Evolutionary conservation across 1,284 basidiomycete species (phyloP).

Genomic region (Xerocomus minutiporus): DNA sequence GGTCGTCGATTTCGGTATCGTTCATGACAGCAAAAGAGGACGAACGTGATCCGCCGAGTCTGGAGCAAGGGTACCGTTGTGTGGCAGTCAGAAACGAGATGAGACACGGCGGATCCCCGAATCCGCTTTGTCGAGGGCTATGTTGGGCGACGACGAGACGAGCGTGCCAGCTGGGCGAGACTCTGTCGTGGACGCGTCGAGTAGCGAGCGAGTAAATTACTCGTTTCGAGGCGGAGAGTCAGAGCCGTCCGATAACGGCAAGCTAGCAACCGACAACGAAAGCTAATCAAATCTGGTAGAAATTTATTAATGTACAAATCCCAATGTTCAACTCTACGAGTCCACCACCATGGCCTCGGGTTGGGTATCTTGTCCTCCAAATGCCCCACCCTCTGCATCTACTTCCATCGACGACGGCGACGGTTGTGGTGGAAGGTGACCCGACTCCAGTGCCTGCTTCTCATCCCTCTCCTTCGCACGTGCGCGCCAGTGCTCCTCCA

Average conservation of each 20-base stretch:
- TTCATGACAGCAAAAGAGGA: constrained; percentile 1
- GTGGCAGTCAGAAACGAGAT: constrained; percentile 35
- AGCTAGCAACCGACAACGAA: constrained; percentile 11
- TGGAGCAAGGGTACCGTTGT: constrained; percentile 41
- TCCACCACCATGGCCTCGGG: constrained; percentile 37
- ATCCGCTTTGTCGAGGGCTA: constrained; percentile 2
- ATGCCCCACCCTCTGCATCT: constrained; percentile 18
- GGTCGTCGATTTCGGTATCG: constrained; percentile 10
- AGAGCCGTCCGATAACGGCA: constrained; percentile 21
- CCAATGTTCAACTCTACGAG: constrained; percentile 9
- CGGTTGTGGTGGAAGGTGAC: constrained; percentile 17
- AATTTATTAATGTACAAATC: not conserved
- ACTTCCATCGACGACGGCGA: not conserved
- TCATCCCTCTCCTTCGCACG: constrained; percentile 34
- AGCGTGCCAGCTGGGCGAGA: constrained; percentile 1
- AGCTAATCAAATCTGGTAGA: not conserved
- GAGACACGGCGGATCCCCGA: constrained; percentile 49
- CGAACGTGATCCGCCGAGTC: constrained; percentile 49
- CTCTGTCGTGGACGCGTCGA: constrained; percentile 13
- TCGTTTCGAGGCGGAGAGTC: constrained; percentile 4
- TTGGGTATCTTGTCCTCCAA: constrained; percentile 11
- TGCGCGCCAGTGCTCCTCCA: constrained; percentile 38
- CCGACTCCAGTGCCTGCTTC: constrained; percentile 33
- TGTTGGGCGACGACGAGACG: not conserved
- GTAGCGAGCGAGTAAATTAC: constrained; percentile 4